Evolutionary conservation across 768 basidiomycete species (phyloP).

Genomic region (Russula ochroleuca): DNA sequence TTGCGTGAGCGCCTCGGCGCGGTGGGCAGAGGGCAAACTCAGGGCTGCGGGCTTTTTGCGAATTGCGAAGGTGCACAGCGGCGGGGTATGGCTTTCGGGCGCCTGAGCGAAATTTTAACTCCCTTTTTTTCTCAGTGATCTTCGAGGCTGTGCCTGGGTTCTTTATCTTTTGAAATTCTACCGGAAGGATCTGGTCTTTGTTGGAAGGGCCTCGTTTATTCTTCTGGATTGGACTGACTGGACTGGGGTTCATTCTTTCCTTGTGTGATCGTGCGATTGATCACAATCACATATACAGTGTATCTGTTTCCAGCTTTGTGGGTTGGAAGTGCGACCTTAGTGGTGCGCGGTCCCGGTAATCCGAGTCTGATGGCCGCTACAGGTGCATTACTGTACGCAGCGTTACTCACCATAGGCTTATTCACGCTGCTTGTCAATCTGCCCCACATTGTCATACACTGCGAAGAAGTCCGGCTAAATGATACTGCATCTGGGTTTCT

Average conservation of each 20-base stretch:
- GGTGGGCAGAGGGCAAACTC: constrained; percentile 7
- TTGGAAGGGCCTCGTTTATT: background rate
- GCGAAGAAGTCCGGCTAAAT: background rate
- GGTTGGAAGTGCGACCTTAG: background rate
- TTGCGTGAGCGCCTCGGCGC: background rate
- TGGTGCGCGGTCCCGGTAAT: background rate
- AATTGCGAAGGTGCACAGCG: constrained; percentile 1
- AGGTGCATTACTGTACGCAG: background rate
- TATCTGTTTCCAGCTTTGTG: background rate
- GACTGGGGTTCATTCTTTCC: background rate
- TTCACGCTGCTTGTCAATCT: constrained; percentile 14
- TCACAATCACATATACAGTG: background rate
- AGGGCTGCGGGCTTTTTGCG: background rate
- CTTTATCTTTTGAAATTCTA: constrained; percentile 9
- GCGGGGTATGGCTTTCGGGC: background rate
- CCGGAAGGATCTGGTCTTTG: constrained; percentile 8
- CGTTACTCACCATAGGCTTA: constrained; percentile 4
- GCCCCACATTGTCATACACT: background rate
- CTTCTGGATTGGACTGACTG: background rate
- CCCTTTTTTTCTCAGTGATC: background rate
- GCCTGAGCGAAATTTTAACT: too few species aligned
- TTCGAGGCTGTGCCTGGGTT: background rate
- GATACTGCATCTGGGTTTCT: background rate
- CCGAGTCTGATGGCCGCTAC: constrained; percentile 13
- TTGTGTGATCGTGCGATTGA: background rate